phyloP scores from a whole-genome alignment of 352 stramenopile genomes.

The Blastocystis sp. region DNA sequence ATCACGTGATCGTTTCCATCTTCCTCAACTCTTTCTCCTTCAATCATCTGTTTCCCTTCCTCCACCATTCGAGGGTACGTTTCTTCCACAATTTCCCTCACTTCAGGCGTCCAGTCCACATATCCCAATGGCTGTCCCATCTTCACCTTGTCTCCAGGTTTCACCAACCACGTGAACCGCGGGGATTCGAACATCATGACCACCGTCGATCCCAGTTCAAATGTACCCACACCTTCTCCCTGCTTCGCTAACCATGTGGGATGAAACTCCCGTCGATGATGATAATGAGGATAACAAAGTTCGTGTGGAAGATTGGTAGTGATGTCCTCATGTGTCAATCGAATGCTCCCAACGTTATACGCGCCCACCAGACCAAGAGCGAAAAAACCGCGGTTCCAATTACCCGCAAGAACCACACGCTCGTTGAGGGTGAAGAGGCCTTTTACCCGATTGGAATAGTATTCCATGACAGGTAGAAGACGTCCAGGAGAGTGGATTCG shows the following conservation, averaged over 20 bases:
- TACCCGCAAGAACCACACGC: background rate
- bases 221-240: background rate
- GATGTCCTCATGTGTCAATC: background rate
- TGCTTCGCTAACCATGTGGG: background rate
- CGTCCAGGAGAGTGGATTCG: slow-evolving; percentile 16
- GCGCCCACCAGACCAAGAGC: slow-evolving; percentile 39
- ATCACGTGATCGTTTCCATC: background rate
- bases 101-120: slow-evolving; percentile 66
- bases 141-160: slow-evolving; percentile 41
- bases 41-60: slow-evolving; percentile 62
- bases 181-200: slow-evolving; percentile 43
- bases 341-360: slow-evolving; percentile 50
- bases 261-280: background rate
- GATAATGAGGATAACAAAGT: background rate
- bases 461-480: slow-evolving; percentile 41
- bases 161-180: slow-evolving; percentile 25
- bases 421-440: slow-evolving; percentile 57
- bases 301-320: slow-evolving; percentile 18
- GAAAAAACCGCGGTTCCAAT: slow-evolving; percentile 31
- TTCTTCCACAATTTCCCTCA: background rate
- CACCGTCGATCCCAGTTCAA: slow-evolving; percentile 47
- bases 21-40: slow-evolving; percentile 44
- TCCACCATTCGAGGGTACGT: background rate
- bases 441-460: slow-evolving; percentile 21
- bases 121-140: slow-evolving; percentile 64